Base-by-base conservation (phyloP, 2,329 filamentous ascomycete species). In the Trichoderma pleuroti region DNA sequence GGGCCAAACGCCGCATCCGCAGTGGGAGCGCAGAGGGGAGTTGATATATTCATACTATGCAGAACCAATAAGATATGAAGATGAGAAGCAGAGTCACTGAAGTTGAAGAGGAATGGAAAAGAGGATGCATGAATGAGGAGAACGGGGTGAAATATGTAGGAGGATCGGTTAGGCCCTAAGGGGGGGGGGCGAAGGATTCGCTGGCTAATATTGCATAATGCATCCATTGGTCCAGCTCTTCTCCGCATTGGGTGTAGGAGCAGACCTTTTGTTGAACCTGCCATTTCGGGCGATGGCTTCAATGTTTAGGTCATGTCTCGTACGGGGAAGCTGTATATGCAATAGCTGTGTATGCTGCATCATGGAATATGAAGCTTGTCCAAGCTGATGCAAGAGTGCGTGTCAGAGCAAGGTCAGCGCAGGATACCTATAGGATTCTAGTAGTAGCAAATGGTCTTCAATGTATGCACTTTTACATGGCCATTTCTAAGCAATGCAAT, bases 1-100 rank as follows among this genome's bases (percentile, higher is more conserved):
- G 76, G 76, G 4, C 76, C 76, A 42, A 77, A 77, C 21, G 73
- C 74, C 11, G 73, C 74, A 32, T 77, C 76, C n/a, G 75, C 71
- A 42, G 75, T 73, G 14, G 71, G 65, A 34, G 71, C 42, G 72
- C 76, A 78, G 2, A 73, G 34, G 16, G 65, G 68, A 1, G 60
- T 56, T 6, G 75, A 76, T 46, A 72, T 72, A 30, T 77, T 76
- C 76, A 78, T 78, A 59, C 18, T 71, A 14, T 21, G 32, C 49
- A 42, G 2, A 26, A 56, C 9, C 28, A 34, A 46, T 21, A 2
- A 12, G 7, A 5, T 26, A 67, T 8, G 11, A 39, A 6, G 49
- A 39, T 30, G 64, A 57, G 28, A 16, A 9, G 11, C 5, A 28
- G 26, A 42, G 16, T 10, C 11, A 7, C 8, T 11, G n/a, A 5